Percentiles rank a stretch among this genome's conserved stretches.
phyloP scores from a whole-genome alignment of 2,329 filamentous ascomycete species.

The Pseudogymnoascus sp. region DNA sequence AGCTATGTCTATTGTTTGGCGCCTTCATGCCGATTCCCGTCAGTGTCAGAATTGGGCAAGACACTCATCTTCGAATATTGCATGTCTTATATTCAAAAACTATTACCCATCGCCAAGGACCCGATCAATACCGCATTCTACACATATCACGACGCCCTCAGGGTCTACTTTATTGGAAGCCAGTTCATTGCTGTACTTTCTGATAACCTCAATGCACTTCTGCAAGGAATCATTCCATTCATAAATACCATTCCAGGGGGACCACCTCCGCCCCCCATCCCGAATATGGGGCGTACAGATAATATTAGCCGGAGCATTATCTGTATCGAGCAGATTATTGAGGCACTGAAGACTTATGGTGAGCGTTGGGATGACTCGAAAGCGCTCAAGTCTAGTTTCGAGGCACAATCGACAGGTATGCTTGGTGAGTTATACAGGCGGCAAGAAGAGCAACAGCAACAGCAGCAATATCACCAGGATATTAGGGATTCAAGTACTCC shows the following conservation, averaged over 20 bases:
- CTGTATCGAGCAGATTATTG: conserved; percentile 47
- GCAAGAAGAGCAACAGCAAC: neutral
- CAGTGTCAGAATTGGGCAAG: conserved; percentile 69
- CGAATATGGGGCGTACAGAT: conserved; percentile 36
- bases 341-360: conserved; percentile 50
- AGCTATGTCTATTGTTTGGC: conserved; percentile 86
- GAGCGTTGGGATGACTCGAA: conserved; percentile 52
- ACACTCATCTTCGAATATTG: conserved; percentile 80
- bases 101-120: conserved; percentile 60
- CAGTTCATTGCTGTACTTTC: conserved; percentile 56
- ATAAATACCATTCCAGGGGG: conserved; percentile 24
- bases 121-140: conserved; percentile 59
- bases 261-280: conserved; percentile 46
- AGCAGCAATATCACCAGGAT: conserved; percentile 4
- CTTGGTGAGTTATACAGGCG: conserved; percentile 1
- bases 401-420: conserved; percentile 23
- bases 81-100: conserved; percentile 70
- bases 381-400: conserved; percentile 47
- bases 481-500: neutral
- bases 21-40: conserved; percentile 66
- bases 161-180: conserved; percentile 68
- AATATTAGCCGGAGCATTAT: conserved; percentile 50
- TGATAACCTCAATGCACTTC: conserved; percentile 49
- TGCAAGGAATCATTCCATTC: conserved; percentile 34
- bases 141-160: conserved; percentile 81